Evolutionary conservation across 768 basidiomycete genomes (phyloP).

Genomic region (Lenzites betulinus): DNA sequence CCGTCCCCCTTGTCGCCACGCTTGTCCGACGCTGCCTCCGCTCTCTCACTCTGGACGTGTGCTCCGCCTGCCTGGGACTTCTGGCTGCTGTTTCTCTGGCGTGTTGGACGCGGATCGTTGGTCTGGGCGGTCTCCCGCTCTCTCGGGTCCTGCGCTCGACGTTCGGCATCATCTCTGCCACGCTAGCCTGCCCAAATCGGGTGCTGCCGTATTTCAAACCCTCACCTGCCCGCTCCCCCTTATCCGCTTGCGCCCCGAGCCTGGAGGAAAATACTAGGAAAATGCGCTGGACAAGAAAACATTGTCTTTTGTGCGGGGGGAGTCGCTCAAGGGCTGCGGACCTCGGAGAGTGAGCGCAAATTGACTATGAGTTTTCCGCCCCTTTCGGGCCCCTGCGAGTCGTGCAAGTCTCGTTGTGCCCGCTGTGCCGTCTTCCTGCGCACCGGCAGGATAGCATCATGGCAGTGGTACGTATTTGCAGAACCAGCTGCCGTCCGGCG

Average conservation of each 20-base stretch:
- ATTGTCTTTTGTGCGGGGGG: no score
- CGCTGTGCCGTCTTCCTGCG: no score
- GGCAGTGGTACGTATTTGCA: no score
- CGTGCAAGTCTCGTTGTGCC: not conserved
- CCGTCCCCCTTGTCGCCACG: not conserved
- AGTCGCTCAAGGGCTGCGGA: no score
- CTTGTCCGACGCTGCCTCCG: not conserved
- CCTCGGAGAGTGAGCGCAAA: no score
- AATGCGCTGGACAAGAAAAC: no score
- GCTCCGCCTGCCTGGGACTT: not conserved
- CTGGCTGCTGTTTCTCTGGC: not conserved
- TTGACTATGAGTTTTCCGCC: no score
- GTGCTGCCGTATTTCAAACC: constrained; percentile 5
- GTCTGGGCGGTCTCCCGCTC: not conserved
- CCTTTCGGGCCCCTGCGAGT: no score
- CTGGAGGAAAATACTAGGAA: no score
- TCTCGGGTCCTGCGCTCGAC: not conserved
- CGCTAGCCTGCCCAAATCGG: constrained; percentile 5
- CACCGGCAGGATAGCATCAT: not conserved
- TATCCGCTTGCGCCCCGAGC: no score
- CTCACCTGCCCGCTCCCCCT: not conserved
- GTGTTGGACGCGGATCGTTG: no score
- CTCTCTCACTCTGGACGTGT: not conserved
- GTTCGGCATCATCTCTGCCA: not conserved
- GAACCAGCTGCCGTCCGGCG: not conserved